These are phyloP conservation scores for Saccharum hybrid DNA, from an alignment of 202 grass and related monocot species.

Conservation along the genomic window DNA sequence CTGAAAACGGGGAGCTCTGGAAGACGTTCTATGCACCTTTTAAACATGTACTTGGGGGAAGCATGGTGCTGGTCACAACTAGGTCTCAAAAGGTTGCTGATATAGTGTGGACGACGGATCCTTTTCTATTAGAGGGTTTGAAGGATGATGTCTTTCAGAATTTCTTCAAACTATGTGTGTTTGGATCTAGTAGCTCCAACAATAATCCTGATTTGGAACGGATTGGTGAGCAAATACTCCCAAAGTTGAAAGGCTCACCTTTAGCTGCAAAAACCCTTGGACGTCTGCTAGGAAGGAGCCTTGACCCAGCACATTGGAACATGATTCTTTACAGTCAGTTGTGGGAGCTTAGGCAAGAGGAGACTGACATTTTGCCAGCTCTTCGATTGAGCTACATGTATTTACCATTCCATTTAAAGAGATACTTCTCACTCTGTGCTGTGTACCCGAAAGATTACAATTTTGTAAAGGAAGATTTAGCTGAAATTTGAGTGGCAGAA, in stretches of 20 bases:
- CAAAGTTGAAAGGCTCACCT: no score
- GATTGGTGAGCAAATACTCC: background rate
- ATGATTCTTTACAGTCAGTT: background rate
- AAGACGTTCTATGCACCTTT: conserved; percentile 14
- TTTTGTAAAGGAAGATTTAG: background rate
- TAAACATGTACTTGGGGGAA: background rate
- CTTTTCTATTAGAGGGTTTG: background rate
- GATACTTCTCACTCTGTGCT: conserved; percentile 30
- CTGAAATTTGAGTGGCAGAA: background rate
- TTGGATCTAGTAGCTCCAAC: background rate
- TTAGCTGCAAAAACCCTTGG: background rate
- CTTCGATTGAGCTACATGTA: conserved; percentile 44
- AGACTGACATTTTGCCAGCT: conserved; percentile 22
- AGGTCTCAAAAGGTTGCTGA: background rate
- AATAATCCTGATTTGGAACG: background rate
- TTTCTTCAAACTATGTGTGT: no score
- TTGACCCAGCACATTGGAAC: background rate
- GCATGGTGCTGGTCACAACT: conserved; percentile 12
- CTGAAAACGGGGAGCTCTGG: background rate
- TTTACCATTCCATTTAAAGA: conserved; percentile 27
- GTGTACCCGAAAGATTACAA: conserved; percentile 44
- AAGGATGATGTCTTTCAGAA: no score
- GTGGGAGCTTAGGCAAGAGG: background rate
- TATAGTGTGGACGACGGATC: background rate
- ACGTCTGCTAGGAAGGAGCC: background rate